Base-by-base conservation (phyloP, 2,329 filamentous ascomycete species). In the Hirsutella rhossiliensis region DNA sequence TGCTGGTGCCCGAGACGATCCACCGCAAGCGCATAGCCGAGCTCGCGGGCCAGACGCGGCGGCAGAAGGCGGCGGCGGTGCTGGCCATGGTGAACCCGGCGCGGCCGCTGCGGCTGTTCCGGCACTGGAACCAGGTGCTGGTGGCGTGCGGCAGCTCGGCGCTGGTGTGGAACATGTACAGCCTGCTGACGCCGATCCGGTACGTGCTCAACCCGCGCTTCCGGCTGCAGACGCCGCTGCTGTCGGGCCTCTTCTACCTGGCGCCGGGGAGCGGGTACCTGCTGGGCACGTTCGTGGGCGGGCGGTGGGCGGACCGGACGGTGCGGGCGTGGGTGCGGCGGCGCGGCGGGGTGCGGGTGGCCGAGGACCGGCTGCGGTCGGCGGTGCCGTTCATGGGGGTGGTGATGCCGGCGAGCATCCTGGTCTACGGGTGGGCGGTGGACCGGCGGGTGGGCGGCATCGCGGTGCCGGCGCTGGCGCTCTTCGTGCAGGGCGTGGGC, bases 151-250 rank as follows among this genome's bases (percentile, higher is more conserved):
- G 77, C 2, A 79, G 74, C 39, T 74, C 72, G 1, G 70, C 73
- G 12, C 65, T 89, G 1, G 76, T 87, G 13, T 87, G 81, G 80
- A 87, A 88, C 59, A 85, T 87, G 66, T 73, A 72, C 49, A 62
- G 62, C 30, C 56, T 74, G n/a, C 59, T 74, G 3, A 84, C 81
- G 0, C 78, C 78, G 0, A 84, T 87, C 44, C 78, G 83, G 18
- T 84, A 84, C 51, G 73, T 87, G 5, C 67, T 88, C 12, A 87
- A 87, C 53, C 83, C 84, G 0, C 78, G 84, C 19, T 87, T 88
- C 64, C 59, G 79, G 43, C 69, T 87, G 11, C 74, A 75, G 0
- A 71, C 73, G 0, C 82, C 84, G 0, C 70, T 87, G 15, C 72
- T 84, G 51, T 77, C 73, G 0, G 82, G 81, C 0, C 68, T 87